Base-by-base conservation (phyloP, 177 flowering plant species). In the Telopea speciosissima region DNA sequence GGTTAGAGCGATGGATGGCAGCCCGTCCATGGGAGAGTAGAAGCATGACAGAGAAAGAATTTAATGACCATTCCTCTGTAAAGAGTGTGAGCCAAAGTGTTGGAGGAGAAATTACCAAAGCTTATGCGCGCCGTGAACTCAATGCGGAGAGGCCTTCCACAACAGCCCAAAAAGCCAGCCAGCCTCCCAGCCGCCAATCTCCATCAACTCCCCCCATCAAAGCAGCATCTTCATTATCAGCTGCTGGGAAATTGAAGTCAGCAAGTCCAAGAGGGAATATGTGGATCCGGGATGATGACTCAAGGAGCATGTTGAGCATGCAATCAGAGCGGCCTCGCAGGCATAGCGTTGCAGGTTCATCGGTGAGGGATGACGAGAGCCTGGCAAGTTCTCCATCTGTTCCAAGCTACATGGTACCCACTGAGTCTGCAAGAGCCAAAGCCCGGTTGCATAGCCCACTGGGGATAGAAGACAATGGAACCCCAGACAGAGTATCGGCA, bases 1-100 rank as follows among this genome's bases (percentile, higher is more conserved):
- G 93, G 93, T 77, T 89, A 73, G 93, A 89, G 33, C 66, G 93
- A 36, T 88, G 88, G 90, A 87, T 86, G 91, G 87, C 93, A 22
- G 81, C 85, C 54, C 83, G 85, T 33, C 88, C 88, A 54, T 85
- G 87, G 90, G 93, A 87, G 77, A 72, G 73, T 36, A 76, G 78
- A 44, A 68, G 66, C 71, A 33, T 60, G 24, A 64, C 64, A 21
- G 85, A 80, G 8, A 83, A 80, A 77, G 87, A 84, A 62, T 60
- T 26, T 8, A 83, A 78, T 67, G 89, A 85, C 60, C 75, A 72
- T 5, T 68, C 80, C 31, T 85, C 89, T 25, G 72, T 82, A 17
- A 84, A 80, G 68, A 83, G 83, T 70, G 63, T 81, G 13, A 79
- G 68, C 72, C 76, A 65, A 9, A 73, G 76, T 75, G 63, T 66